Evolutionary conservation across 495 filamentous ascomycete genomes (phyloP).

Genomic region (Tuber umbilicatum): DNA sequence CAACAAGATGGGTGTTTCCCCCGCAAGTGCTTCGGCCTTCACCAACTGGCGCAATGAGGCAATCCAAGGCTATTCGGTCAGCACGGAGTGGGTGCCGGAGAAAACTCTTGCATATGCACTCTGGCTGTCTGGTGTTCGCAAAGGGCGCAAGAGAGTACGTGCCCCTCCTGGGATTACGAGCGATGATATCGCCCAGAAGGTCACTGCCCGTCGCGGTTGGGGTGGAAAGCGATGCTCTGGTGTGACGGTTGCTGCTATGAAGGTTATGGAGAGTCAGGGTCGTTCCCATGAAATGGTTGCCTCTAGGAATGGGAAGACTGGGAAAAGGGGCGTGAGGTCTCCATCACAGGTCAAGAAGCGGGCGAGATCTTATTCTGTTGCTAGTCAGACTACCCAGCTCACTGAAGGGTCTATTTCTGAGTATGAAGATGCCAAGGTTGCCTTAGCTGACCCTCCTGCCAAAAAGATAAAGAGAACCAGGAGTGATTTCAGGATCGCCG

Average conservation of each 20-base stretch:
- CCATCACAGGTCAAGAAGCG: neutral
- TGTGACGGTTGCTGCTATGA: constrained; percentile 9
- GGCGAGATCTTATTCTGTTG: neutral
- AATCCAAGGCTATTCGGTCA: neutral
- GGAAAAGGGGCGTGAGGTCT: constrained; percentile 20
- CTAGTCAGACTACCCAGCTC: neutral
- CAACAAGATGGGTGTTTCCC: constrained; percentile 24
- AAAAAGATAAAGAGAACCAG: neutral
- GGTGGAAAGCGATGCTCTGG: constrained; percentile 21
- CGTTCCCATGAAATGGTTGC: constrained; percentile 22
- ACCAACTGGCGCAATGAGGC: constrained; percentile 8
- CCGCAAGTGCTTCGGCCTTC: constrained; percentile 18
- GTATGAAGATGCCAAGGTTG: neutral
- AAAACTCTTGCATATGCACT: constrained; percentile 12
- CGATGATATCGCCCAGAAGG: constrained; percentile 3
- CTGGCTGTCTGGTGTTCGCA: constrained; percentile 18
- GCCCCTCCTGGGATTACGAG: constrained; percentile 16
- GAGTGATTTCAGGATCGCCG: neutral
- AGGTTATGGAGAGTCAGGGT: constrained; percentile 14
- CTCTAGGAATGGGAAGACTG: constrained; percentile 18
- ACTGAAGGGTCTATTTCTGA: neutral
- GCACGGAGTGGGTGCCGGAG: neutral
- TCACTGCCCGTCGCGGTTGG: constrained; percentile 9
- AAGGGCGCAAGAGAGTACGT: constrained; percentile 11
- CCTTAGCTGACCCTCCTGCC: neutral